Percentiles rank a stretch among this genome's conserved stretches.
phyloP scores from a whole-genome alignment of 768 basidiomycete genomes.

The Auricularia sp. region DNA sequence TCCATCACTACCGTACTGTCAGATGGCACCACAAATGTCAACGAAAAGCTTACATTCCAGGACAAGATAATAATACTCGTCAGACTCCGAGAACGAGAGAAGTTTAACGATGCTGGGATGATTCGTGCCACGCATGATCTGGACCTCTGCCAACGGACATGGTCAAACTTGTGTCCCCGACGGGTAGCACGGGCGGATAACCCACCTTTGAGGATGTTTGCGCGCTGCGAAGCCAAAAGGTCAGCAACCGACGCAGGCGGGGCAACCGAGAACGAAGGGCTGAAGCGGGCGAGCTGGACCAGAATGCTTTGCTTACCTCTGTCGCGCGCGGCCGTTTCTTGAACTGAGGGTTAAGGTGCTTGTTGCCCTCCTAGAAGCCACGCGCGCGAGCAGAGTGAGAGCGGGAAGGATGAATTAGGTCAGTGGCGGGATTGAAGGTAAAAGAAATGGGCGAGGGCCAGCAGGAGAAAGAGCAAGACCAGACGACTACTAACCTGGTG shows the following conservation, averaged over 20 bases:
- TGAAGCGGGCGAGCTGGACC: not conserved
- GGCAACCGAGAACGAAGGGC: not conserved
- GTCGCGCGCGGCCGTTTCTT: conserved; percentile 96
- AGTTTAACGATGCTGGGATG: conserved; percentile 93
- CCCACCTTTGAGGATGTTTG: conserved; percentile 91
- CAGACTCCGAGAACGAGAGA: conserved; percentile 82
- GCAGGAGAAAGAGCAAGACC: conserved; percentile 15
- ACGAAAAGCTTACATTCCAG: conserved; percentile 60
- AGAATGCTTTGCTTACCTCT: conserved; percentile 58
- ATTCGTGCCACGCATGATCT: conserved; percentile 93
- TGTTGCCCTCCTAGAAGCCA: conserved; percentile 71
- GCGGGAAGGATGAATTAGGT: not conserved
- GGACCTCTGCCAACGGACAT: conserved; percentile 60
- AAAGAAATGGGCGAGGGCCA: conserved; percentile 17
- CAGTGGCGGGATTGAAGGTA: conserved; percentile 16
- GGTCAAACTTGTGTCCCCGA: not conserved
- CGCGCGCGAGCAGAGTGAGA: conserved; percentile 4
- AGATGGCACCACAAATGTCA: conserved; percentile 1
- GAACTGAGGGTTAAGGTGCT: conserved; percentile 87
- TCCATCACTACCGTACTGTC: conserved; percentile 65
- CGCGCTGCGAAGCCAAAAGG: conserved; percentile 48
- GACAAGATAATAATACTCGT: conserved; percentile 88
- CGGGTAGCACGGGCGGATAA: not conserved
- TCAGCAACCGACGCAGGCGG: conserved; percentile 14
- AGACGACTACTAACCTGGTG: conserved; percentile 63